These are phyloP conservation scores for Candida anglica DNA, from an alignment of 805 yeast species.

Conservation along the genomic window DNA sequence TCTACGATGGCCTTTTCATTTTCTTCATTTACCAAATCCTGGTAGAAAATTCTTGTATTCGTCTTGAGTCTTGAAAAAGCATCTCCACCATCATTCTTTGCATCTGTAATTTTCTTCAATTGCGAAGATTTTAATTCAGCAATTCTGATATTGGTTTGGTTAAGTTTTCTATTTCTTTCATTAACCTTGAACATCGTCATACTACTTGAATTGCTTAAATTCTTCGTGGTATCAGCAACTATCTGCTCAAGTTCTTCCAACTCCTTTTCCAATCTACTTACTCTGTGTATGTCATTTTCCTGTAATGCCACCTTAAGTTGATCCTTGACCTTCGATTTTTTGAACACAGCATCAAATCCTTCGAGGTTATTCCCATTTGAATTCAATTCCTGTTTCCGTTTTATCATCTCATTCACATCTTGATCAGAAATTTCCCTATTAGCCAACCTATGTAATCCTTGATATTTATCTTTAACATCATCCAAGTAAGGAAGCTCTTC, in stretches of 20 bases:
- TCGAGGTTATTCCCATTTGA: conserved; percentile 40
- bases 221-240: conserved; percentile 37
- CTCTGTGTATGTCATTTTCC: conserved; percentile 36
- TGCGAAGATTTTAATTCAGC: conserved; percentile 71
- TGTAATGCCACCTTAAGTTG: conserved; percentile 74
- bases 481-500: conserved; percentile 58
- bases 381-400: conserved; percentile 57
- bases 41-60: conserved; percentile 77
- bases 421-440: conserved; percentile 63
- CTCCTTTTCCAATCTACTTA: conserved; percentile 26
- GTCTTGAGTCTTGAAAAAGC: conserved; percentile 92
- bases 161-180: conserved; percentile 79
- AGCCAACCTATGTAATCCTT: conserved; percentile 60
- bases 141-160: conserved; percentile 68
- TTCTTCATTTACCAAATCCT: conserved; percentile 50
- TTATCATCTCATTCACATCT: conserved; percentile 76
- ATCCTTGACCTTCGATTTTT: conserved; percentile 67
- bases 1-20: conserved; percentile 56
- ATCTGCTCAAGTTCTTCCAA: conserved; percentile 44
- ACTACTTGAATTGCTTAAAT: conserved; percentile 26
- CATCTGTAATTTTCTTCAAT: conserved; percentile 27
- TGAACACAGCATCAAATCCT: conserved; percentile 64
- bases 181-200: conserved; percentile 67
- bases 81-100: conserved; percentile 49
- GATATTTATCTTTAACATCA: conserved; percentile 60